phyloP scores from a whole-genome alignment of 2,329 filamentous ascomycete species.

The Fusarium beomiforme region DNA sequence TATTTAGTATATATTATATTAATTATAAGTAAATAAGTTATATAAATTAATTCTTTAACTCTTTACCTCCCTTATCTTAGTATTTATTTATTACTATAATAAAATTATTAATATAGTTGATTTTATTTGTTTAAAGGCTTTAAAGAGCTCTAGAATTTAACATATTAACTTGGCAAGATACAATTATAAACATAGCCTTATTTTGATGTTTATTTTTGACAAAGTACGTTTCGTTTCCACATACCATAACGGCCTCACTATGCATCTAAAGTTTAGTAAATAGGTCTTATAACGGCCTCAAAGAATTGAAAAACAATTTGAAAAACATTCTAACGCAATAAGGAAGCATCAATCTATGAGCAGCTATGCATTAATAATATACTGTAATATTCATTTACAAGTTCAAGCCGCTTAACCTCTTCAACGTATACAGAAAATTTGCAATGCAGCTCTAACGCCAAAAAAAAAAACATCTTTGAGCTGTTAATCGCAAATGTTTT shows the following conservation, averaged over 20 bases:
- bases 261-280: too few species aligned
- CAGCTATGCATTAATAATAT: neutral
- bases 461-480: neutral
- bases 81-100: too few species aligned
- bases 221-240: neutral
- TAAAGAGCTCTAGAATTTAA: neutral
- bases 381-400: slow-evolving; percentile 26
- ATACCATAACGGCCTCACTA: too few species aligned
- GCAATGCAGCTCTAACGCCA: slow-evolving; percentile 12
- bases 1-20: too few species aligned
- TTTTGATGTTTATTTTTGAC: neutral
- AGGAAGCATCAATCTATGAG: neutral
- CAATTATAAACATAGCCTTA: neutral
- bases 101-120: neutral
- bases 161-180: neutral
- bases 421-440: slow-evolving; percentile 1
- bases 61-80: too few species aligned
- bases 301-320: neutral
- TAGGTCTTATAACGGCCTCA: too few species aligned
- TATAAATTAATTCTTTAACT: too few species aligned
- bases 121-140: neutral
- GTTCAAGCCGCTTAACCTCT: slow-evolving; percentile 9
- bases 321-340: neutral
- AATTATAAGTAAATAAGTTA: neutral
- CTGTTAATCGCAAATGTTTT: slow-evolving; percentile 20